A percentile compares a stretch with the other conserved stretches of the same genome.
Conservation (phyloP, 108 stramenopile genomes). For the Nitzschia palea region DNA sequence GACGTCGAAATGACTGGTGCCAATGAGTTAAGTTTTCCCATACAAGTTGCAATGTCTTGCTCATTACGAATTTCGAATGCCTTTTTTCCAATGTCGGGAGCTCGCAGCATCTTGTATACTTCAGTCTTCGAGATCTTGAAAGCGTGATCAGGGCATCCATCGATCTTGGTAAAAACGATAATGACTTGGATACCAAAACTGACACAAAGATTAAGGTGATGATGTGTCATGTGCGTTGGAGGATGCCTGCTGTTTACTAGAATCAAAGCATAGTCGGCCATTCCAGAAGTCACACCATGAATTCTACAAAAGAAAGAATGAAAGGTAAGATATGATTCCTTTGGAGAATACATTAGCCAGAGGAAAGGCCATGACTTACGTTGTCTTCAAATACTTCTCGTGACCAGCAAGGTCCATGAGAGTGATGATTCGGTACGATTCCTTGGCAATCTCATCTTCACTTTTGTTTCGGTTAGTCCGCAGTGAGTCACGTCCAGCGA, state of each 20-base stretch:
- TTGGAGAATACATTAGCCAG: neutral
- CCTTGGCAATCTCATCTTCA: slow-evolving; percentile 81
- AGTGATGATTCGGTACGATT: slow-evolving; percentile 84
- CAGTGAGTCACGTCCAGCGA: slow-evolving; percentile 62
- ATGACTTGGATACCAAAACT: slow-evolving; percentile 93
- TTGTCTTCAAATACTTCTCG: slow-evolving; percentile 99
- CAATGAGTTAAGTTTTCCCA: slow-evolving; percentile 85
- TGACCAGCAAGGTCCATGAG: slow-evolving; percentile 98
- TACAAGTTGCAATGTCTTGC: slow-evolving; percentile 85
- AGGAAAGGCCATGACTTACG: slow-evolving; percentile 38
- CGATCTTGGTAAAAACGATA: slow-evolving; percentile 96
- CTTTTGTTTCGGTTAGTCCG: slow-evolving; percentile 72
- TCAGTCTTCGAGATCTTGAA: slow-evolving; percentile 88
- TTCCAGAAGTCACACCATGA: slow-evolving; percentile 93
- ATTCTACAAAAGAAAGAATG: slow-evolving; percentile 44
- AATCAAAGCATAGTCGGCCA: slow-evolving; percentile 95
- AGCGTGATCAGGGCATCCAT: slow-evolving; percentile 95
- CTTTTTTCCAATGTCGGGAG: slow-evolving; percentile 67
- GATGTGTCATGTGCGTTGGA: slow-evolving; percentile 98
- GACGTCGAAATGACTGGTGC: slow-evolving; percentile 96
- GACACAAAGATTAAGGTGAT: slow-evolving; percentile 96
- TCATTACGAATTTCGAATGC: slow-evolving; percentile 83
- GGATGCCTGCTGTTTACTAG: slow-evolving; percentile 96
- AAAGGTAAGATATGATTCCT: neutral
- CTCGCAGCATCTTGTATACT: slow-evolving; percentile 67